Evolutionary conservation across 108 stramenopile species (phyloP), one percentile per base, ranked within the genome.

Genomic region (Conticribra weissflogii): DNA sequence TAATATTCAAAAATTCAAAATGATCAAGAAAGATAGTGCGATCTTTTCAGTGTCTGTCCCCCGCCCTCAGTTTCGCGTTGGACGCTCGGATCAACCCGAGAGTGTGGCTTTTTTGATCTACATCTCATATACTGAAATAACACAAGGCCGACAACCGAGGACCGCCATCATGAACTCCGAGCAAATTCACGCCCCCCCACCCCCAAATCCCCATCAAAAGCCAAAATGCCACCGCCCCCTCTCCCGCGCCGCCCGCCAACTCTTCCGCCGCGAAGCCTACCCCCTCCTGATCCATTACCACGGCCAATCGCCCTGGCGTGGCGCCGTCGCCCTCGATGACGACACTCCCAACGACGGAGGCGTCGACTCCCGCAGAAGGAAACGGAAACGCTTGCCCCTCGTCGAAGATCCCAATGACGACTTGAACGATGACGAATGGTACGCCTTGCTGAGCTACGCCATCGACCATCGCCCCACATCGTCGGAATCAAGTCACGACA

Each of bases 341-440:
- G 60, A 44, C 60, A 44, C 24, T 12, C 22, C 22, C 2, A 28
- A 56, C 19, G 12, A 44, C 23, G 41, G 14, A 44, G 32, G 8
- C 23, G 41, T 36, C 24, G 59, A 60, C 59, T 23, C 36, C 36
- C 32, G 36, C 9, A 24, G 59, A 4, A 60, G 32, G 36, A 60
- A 44, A 19, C 59, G 59, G 9, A 21, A 61, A 27, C 31, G 60
- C 24, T 46, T 61, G 46, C 44, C 36, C 8, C 44, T 61, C 19
- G 46, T 61, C 15, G 60, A 61, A 23, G 14, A 61, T 12, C 60
- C 25, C 19, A 23, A 61, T 24, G 60, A 61, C 46, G 36, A 23
- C 19, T 61, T 61, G 60, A 44, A 8, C 8, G 60, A 61, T 23
- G 60, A 61, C 3, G 60, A 61, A 44, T 61, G 60, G 60, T 23